Conservation (phyloP, 116 monocot genomes). For the Dioscorea cayenensis region DNA sequence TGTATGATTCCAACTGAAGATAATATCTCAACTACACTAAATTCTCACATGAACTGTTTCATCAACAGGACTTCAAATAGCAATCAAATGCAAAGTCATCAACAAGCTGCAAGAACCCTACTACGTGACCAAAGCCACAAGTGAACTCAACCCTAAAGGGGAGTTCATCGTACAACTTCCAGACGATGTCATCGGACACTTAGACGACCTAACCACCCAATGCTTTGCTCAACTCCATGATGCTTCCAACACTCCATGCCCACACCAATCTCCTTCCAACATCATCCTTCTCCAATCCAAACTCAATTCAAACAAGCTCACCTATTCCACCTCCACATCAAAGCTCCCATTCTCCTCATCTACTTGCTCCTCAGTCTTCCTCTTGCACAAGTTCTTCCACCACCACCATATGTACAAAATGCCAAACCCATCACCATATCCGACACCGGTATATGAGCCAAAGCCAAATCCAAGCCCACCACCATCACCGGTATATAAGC, state of each 20-base stretch:
- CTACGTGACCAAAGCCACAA: constrained; percentile 26
- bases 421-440: constrained; percentile 5
- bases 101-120: constrained; percentile 7
- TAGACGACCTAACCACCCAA: constrained; percentile 23
- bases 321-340: constrained; percentile 13
- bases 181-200: constrained; percentile 11
- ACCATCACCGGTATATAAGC: constrained; percentile 18
- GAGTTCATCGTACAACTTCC: constrained; percentile 47
- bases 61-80: constrained; percentile 49
- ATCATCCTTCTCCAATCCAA: constrained; percentile 22
- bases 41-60: too few relatives aligned
- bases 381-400: constrained; percentile 19
- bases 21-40: too few relatives aligned
- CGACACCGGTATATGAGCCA: constrained; percentile 5
- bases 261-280: constrained; percentile 6
- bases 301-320: constrained; percentile 9
- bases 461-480: constrained; percentile 8
- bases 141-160: constrained; percentile 38
- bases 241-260: constrained; percentile 36
- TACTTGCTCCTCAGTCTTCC: constrained; percentile 34
- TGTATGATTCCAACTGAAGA: too few relatives aligned
- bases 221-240: constrained; percentile 56
- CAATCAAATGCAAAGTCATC: constrained; percentile 49
- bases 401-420: constrained; percentile 15
- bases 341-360: constrained; percentile 42